Base-by-base conservation (phyloP, 1,139 yeast species). In the Kluyveromyces marxianus region DNA sequence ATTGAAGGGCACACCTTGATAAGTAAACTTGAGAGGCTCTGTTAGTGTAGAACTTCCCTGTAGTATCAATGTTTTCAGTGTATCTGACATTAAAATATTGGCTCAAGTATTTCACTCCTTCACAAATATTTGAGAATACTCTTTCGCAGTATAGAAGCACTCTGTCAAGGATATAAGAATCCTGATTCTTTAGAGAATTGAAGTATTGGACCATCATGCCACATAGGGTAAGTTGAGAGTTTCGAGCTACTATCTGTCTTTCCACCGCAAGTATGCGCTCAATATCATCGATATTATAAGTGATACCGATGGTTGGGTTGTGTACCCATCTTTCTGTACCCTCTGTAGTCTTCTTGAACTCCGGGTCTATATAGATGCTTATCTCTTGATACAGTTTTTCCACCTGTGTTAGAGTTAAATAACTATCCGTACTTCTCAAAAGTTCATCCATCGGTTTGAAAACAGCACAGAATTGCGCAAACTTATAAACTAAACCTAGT, bases 31-130 rank as follows among this genome's bases (percentile, higher is more conserved):
- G 43, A 7, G 43, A 34, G 7, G 25, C 25, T 14, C 43, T 33
- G 25, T 40, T 40, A 5, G 38, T 26, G 14, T 34, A 34, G 43
- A 34, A 35, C 21, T 40, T 40, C 10, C 37, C 37, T 26, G 27
- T 40, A 21, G 37, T 25, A 7, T 25, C 21, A 25, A 35, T 28
- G 34, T 34, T 26, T n/a, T 34, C 38, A 5, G 21, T 34, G 38
- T 26, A 40, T 25, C 25, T 33, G 3, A 25, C n/a, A 5, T n/a
- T 28, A 26, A 40, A 40, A 24, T 40, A 40, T 7, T 40, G n/a
- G 7, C 26, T 34, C 25, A 40, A 7, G 35, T 35, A 40, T 5
- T 21, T 34, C 25, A 34, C 27, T 10, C 29, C 38, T 27, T 40
- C 38, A 29, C 37, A 34, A 21, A 10, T 28, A 7, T 34, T 38